A percentile compares a stretch with the other conserved stretches of the same genome.
These are phyloP conservation scores for Nothopassalora personata DNA, from an alignment of 2,329 filamentous ascomycete genomes.

Conservation along the genomic window DNA sequence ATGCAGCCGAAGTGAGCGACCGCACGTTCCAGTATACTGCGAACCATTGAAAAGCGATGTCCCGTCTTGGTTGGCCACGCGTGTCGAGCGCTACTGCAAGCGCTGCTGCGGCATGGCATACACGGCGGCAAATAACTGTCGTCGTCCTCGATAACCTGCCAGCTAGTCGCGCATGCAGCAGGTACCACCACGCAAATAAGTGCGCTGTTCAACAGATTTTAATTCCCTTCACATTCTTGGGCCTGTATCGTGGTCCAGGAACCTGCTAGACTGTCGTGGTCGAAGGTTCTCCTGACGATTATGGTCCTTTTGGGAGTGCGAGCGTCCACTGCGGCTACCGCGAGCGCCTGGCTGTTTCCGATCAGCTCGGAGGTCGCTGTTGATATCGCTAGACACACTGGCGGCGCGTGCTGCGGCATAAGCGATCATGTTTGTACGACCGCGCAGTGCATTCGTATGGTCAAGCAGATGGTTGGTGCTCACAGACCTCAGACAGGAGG, in stretches of 20 bases:
- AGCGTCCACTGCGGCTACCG: neutral
- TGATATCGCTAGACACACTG: conserved; percentile 1
- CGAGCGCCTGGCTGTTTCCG: conserved; percentile 1
- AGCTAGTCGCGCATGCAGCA: neutral
- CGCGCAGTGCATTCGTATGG: conserved; percentile 22
- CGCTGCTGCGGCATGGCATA: neutral
- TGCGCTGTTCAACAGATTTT: neutral
- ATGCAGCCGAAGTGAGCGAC: neutral
- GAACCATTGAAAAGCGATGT: neutral
- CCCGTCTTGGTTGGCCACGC: neutral
- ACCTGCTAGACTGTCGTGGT: neutral
- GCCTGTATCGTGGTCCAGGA: neutral
- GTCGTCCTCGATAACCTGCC: neutral
- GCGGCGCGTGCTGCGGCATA: conserved; percentile 22
- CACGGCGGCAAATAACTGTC: neutral
- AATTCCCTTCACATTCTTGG: neutral
- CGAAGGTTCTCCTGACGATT: conserved; percentile 5
- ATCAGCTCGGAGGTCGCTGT: neutral
- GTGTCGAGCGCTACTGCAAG: neutral
- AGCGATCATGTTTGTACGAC: conserved; percentile 11
- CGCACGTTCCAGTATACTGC: neutral
- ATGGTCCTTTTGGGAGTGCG: neutral
- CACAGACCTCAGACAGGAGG: neutral
- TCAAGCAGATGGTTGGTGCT: conserved; percentile 19
- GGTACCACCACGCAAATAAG: neutral